A percentile compares a stretch with the other conserved stretches of the same genome.
phyloP scores from a whole-genome alignment of 805 yeast species.

The Scheffersomyces spartinae region DNA sequence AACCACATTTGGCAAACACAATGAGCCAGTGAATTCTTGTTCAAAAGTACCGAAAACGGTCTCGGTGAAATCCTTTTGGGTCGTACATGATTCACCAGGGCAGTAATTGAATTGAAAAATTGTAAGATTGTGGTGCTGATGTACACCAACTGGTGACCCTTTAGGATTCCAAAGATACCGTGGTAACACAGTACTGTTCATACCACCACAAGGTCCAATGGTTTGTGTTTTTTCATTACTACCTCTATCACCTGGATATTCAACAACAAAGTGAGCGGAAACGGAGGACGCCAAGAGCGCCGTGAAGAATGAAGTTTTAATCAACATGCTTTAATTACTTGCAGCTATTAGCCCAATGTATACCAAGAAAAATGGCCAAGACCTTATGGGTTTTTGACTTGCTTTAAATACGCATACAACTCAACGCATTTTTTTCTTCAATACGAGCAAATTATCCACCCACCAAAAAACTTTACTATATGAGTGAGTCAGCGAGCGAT shows the following conservation, averaged over 20 bases:
- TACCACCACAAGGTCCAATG: constrained; percentile 18
- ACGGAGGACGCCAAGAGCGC: background rate
- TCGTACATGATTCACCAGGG: constrained; percentile 9
- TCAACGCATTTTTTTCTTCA: no score
- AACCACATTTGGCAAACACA: constrained; percentile 13
- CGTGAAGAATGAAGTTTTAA: background rate
- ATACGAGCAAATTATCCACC: no score
- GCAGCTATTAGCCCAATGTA: no score
- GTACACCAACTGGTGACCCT: constrained; percentile 16
- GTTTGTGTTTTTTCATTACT: constrained; percentile 15
- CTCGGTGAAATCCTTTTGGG: constrained; percentile 10
- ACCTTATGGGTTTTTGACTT: no score
- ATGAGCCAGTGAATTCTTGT: constrained; percentile 10
- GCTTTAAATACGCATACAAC: no score
- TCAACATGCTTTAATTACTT: no score
- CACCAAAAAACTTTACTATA: no score
- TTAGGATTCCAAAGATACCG: constrained; percentile 16
- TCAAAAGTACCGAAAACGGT: constrained; percentile 12
- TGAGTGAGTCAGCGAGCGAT: no score
- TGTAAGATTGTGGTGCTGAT: constrained; percentile 8
- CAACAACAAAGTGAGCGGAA: constrained; percentile 14
- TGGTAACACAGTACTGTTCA: constrained; percentile 11
- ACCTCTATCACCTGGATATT: constrained; percentile 19
- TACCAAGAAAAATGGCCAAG: no score
- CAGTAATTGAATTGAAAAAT: constrained; percentile 16